phyloP scores from a whole-genome alignment of 2,329 filamentous ascomycete genomes.

The Scortechinia acanthostroma region DNA sequence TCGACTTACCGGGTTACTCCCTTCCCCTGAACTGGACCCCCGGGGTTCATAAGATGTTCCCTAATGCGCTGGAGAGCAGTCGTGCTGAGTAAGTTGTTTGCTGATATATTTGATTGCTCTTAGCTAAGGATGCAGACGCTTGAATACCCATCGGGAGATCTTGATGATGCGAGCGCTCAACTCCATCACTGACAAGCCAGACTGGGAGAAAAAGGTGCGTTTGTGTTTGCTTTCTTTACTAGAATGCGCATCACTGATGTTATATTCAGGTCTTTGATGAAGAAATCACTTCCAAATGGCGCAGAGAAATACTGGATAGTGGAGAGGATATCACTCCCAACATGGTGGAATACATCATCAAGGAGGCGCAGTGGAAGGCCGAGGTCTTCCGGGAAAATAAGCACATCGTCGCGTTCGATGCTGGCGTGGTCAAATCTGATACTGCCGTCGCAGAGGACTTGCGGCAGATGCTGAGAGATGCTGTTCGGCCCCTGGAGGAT shows the following conservation, averaged over 20 bases:
- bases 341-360: neutral
- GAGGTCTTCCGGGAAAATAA: neutral
- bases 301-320: neutral
- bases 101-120: no score
- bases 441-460: constrained; percentile 26
- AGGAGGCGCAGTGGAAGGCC: neutral
- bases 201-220: neutral
- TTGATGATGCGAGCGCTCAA: neutral
- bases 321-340: neutral
- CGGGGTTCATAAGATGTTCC: no score
- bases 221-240: neutral
- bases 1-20: no score
- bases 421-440: constrained; percentile 44
- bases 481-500: constrained; percentile 37
- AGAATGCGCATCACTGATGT: neutral
- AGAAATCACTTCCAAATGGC: neutral
- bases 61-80: no score
- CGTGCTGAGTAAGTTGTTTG: no score
- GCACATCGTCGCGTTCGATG: neutral
- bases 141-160: constrained; percentile 1
- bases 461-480: constrained; percentile 27
- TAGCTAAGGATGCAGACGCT: no score
- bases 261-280: neutral
- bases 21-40: no score
- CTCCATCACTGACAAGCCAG: neutral